Conservation (phyloP, 371 early-diverging fungal species). For the Saksenaea oblongispora region DNA sequence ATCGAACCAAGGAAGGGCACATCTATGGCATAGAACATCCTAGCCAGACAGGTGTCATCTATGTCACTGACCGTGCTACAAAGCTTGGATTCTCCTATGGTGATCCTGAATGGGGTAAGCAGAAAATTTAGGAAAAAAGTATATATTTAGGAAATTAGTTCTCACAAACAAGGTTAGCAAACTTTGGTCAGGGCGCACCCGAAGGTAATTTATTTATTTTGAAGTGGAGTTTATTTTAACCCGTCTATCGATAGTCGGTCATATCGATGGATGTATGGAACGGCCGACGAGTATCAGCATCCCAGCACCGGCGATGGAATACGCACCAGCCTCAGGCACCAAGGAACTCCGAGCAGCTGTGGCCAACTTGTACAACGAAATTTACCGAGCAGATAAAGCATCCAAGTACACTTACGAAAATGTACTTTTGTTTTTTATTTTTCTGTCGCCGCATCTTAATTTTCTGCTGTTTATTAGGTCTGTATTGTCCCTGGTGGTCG, state of each 20-base stretch:
- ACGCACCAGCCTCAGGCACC: constrained; percentile 51
- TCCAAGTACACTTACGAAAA: constrained; percentile 52
- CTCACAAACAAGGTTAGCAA: constrained; percentile 22
- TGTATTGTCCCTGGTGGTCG: constrained; percentile 59
- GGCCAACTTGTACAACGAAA: constrained; percentile 52
- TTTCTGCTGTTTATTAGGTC: constrained; percentile 17
- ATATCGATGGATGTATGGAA: constrained; percentile 43
- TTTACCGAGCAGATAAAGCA: constrained; percentile 40
- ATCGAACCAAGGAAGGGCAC: constrained; percentile 5
- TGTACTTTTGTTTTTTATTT: constrained; percentile 18
- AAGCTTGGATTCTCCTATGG: constrained; percentile 43
- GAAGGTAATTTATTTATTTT: constrained; percentile 35
- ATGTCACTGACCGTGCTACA: constrained; percentile 53
- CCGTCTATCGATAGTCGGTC: constrained; percentile 26
- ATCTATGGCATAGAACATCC: constrained; percentile 46
- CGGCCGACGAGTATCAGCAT: constrained; percentile 31
- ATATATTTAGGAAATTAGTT: not conserved
- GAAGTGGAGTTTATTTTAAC: not conserved
- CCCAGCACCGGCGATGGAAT: constrained; percentile 25
- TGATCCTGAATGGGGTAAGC: constrained; percentile 38
- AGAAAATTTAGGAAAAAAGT: not conserved
- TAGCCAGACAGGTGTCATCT: constrained; percentile 50
- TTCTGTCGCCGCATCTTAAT: not conserved
- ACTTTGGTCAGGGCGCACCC: constrained; percentile 61
- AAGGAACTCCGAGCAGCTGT: constrained; percentile 44